Evolutionary conservation across 2,329 filamentous ascomycete species (phyloP), one percentile per base, ranked within the genome.

Genomic region (Apiospora saccharicola): DNA sequence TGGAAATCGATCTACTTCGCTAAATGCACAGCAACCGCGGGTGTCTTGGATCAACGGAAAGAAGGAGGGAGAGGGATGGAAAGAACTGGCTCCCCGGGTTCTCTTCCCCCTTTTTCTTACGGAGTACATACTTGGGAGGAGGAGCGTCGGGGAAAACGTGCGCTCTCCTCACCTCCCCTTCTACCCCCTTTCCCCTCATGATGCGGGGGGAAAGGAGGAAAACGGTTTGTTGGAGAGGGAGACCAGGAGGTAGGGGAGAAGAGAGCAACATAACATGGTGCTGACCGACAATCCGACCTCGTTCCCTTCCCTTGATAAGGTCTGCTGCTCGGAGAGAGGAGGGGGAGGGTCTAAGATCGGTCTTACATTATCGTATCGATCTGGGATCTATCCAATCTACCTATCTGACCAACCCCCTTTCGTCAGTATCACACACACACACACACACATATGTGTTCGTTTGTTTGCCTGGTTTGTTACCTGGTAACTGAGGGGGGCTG

Each of bases 191-290:
- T 64, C 57, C 57, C 57, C 57, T 64, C 57, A 64, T 30, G 57
- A 64, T 64, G 57, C 57, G 57, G 57, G 57, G 57, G 57, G 30
- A 34, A n/a, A 64, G 57, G 57, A 41, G 57, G n/a, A n/a, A 41
- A 13, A 13, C 1, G n/a, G 30, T 2, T 41, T 41, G 57, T 64
- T 41, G 57, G 57, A 41, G 57, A n/a, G n/a, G n/a, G 30, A n/a
- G 26, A 47, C n/a, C n/a, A n/a, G n/a, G n/a, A n/a, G n/a, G n/a
- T n/a, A n/a, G n/a, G n/a, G n/a, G n/a, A n/a, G n/a, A n/a, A n/a
- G n/a, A n/a, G n/a, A n/a, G n/a, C n/a, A n/a, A n/a, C n/a, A n/a
- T n/a, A n/a, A n/a, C n/a, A n/a, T n/a, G n/a, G n/a, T n/a, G n/a
- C n/a, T 64, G 57, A 51, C 57, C 34, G 30, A 41, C 57, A 10